These are phyloP conservation scores for Piloderma croceum DNA, from an alignment of 768 basidiomycete species.

Conservation along the genomic window DNA sequence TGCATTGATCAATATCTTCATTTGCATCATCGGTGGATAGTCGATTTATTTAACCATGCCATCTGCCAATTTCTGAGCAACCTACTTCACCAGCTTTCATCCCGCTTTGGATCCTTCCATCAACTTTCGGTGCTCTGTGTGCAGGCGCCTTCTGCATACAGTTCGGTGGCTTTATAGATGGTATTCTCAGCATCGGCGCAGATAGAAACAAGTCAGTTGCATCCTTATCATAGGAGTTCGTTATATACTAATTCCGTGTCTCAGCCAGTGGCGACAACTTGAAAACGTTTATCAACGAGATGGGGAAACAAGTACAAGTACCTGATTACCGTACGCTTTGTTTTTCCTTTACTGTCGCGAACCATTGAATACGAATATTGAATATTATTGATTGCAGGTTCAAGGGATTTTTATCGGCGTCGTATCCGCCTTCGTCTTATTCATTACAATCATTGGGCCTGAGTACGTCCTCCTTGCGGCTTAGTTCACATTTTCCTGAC, in stretches of 20 bases:
- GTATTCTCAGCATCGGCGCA: slow-evolving; percentile 70
- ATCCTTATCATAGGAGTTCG: slow-evolving; percentile 13
- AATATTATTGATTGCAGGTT: no score
- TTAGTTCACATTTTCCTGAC: no score
- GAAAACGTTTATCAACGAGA: slow-evolving; percentile 37
- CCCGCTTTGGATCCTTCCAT: slow-evolving; percentile 82
- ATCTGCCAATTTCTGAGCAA: no score
- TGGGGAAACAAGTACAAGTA: slow-evolving; percentile 38
- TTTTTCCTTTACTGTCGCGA: slow-evolving; percentile 26
- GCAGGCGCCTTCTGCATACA: slow-evolving; percentile 87
- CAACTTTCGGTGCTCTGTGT: slow-evolving; percentile 57
- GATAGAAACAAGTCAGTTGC: slow-evolving; percentile 62
- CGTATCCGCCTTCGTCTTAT: slow-evolving; percentile 69
- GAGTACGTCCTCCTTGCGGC: slow-evolving; percentile 49
- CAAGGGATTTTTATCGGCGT: slow-evolving; percentile 86
- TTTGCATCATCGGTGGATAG: slow-evolving; percentile 45
- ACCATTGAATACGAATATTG: no score
- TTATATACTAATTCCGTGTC: slow-evolving; percentile 28
- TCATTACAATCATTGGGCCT: slow-evolving; percentile 75
- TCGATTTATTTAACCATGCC: no score
- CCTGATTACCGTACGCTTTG: slow-evolving; percentile 50
- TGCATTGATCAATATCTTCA: slow-evolving; percentile 46
- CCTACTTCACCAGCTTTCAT: slow-evolving; percentile 45
- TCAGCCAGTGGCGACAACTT: slow-evolving; percentile 58
- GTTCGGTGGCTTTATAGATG: slow-evolving; percentile 54